Percentiles rank a stretch among this genome's conserved stretches.
phyloP scores from a whole-genome alignment of 2,329 filamentous ascomycete species.

The Pezicula radicicola region DNA sequence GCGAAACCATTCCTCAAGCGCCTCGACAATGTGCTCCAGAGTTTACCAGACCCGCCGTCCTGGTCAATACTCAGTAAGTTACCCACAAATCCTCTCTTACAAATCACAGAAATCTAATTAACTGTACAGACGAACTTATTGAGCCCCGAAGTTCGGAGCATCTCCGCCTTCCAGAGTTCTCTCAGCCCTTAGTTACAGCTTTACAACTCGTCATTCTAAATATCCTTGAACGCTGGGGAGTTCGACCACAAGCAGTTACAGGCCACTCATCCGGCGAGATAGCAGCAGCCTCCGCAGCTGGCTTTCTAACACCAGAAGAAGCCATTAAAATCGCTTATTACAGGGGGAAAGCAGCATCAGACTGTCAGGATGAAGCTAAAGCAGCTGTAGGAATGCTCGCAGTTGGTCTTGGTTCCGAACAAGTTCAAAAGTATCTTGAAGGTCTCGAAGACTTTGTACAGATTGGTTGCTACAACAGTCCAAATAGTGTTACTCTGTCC shows the following conservation, averaged over 20 bases:
- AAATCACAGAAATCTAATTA: no score
- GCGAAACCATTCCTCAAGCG: background rate
- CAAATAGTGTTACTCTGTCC: slow-evolving; percentile 34
- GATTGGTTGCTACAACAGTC: slow-evolving; percentile 33
- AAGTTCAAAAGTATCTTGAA: slow-evolving; percentile 23
- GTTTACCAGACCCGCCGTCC: slow-evolving; percentile 1
- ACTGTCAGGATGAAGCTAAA: background rate
- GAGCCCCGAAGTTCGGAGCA: background rate
- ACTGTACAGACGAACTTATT: background rate
- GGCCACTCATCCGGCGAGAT: slow-evolving; percentile 26
- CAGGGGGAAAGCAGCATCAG: background rate
- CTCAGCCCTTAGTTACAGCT: slow-evolving; percentile 10
- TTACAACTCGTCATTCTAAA: slow-evolving; percentile 19
- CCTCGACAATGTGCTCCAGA: slow-evolving; percentile 8
- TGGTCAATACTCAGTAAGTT: slow-evolving; percentile 1
- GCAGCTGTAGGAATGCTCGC: slow-evolving; percentile 44
- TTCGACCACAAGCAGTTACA: slow-evolving; percentile 14
- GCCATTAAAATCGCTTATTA: slow-evolving; percentile 7
- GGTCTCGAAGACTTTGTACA: slow-evolving; percentile 2
- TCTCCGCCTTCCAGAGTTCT: slow-evolving; percentile 1
- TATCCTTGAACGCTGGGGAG: slow-evolving; percentile 9
- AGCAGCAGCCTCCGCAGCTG: slow-evolving; percentile 30
- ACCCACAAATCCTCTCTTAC: no score
- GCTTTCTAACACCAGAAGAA: slow-evolving; percentile 12
- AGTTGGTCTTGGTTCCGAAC: slow-evolving; percentile 27